Evolutionary conservation across 306 rosid species (phyloP), one percentile per base, ranked within the genome.

Genomic region (Aeschynomene evenia): DNA sequence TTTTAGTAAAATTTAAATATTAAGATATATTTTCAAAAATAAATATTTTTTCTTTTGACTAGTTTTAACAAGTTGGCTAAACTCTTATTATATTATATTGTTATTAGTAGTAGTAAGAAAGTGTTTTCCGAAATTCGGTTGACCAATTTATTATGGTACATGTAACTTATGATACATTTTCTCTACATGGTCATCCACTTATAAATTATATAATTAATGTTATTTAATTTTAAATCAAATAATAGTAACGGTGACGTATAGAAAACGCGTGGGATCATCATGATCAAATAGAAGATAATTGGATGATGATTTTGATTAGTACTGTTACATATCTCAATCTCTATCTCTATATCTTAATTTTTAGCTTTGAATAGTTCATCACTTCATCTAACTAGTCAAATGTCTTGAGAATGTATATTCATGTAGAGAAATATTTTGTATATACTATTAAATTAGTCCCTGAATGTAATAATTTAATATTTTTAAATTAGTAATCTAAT

Each of bases 301-400:
- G 19, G 34, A 31, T 53, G 5, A n/a, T 21, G 15, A 40, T 40
- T 12, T 14, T 11, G 7, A 8, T 39, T 39, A 39, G n/a, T n/a
- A 24, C 28, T 68, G 24, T 51, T 9, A 22, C n/a, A n/a, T 52
- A 3, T 46, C 18, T 66, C 16, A 23, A 22, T 37, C 3, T n/a
- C n/a, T n/a, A n/a, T n/a, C n/a, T n/a, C n/a, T n/a, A n/a, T n/a
- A 68, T 53, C 2, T 16, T 19, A 34, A 53, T 7, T 7, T 4
- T 4, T 19, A 31, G 7, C 15, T 21, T 67, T 19, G 10, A 51
- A 51, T 51, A 34, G 39, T 67, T 51, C 13, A 19, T 48, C 71
- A 34, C 23, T 67, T 51, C 13, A 19, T 48, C 71, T 4, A 69
- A 37, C 53, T 15, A 54, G 73, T 68, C 64, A 68, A 68, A 11